A percentile compares a stretch with the other conserved stretches of the same genome.
Conservation (phyloP, 768 basidiomycete genomes). For the Boletellus sp. region DNA sequence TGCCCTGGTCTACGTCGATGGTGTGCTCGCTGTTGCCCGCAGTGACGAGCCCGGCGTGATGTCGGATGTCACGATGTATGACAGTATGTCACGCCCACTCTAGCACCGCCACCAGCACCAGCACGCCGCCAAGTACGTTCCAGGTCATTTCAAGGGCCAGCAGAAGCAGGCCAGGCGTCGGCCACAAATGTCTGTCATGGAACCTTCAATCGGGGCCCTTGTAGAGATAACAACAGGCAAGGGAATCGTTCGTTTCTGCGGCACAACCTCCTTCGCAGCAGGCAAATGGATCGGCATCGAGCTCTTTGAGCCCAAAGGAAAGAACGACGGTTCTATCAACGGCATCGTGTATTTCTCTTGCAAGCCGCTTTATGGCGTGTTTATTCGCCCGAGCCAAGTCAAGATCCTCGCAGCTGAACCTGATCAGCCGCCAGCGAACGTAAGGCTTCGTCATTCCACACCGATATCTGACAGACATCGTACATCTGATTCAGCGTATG, state of each 20-base stretch:
- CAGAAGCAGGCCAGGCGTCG: slow-evolving; percentile 2
- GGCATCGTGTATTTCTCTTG: slow-evolving; percentile 82
- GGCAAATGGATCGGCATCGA: slow-evolving; percentile 98
- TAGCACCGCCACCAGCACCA: slow-evolving; percentile 15
- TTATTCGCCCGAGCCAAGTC: slow-evolving; percentile 84
- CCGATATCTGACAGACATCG: not conserved
- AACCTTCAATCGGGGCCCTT: slow-evolving; percentile 61
- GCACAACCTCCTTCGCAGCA: slow-evolving; percentile 74
- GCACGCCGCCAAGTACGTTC: not conserved
- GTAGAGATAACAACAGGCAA: slow-evolving; percentile 79
- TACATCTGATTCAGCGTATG: slow-evolving; percentile 22
- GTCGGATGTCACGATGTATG: slow-evolving; percentile 6
- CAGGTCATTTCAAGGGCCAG: slow-evolving; percentile 2
- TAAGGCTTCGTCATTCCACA: slow-evolving; percentile 13
- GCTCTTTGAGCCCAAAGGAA: slow-evolving; percentile 76
- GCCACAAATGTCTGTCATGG: slow-evolving; percentile 34
- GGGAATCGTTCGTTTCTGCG: slow-evolving; percentile 84
- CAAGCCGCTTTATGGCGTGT: slow-evolving; percentile 74
- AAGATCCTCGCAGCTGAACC: slow-evolving; percentile 47
- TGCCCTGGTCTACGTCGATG: not conserved
- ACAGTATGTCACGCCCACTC: not conserved
- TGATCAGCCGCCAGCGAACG: slow-evolving; percentile 24
- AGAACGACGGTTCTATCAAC: slow-evolving; percentile 91
- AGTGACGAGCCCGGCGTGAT: slow-evolving; percentile 11
- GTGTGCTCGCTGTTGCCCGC: slow-evolving; percentile 8